A percentile compares a stretch with the other conserved stretches of the same genome.
phyloP scores from a whole-genome alignment of 140 eudicot species.

The Erigeron philadelphicus region DNA sequence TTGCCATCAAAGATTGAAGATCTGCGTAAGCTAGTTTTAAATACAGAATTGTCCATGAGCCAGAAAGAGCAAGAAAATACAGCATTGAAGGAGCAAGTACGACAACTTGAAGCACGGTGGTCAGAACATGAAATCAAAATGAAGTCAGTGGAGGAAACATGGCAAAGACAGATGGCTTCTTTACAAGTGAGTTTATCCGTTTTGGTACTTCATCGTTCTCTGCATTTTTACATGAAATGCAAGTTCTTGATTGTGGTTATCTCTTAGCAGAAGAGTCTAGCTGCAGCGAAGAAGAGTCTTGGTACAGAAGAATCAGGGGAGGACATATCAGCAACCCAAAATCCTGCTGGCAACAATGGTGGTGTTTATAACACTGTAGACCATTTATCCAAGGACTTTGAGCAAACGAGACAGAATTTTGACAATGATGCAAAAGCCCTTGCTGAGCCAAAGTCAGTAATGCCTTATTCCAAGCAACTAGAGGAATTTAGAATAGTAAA shows the following conservation, averaged over 20 bases:
- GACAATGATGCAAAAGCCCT: conserved; percentile 58
- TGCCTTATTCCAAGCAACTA: conserved; percentile 33
- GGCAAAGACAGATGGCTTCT: conserved; percentile 78
- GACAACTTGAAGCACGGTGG: conserved; percentile 57
- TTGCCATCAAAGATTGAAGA: conserved; percentile 49
- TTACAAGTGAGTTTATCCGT: conserved; percentile 60
- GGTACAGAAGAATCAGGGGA: conserved; percentile 47
- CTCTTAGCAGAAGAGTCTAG: conserved; percentile 52
- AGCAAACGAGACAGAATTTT: conserved; percentile 51
- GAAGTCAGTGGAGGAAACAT: conserved; percentile 77
- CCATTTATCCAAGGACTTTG: conserved; percentile 53
- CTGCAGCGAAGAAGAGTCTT: conserved; percentile 54
- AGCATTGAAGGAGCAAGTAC: conserved; percentile 49
- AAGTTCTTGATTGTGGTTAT: background rate
- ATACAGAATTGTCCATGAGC: conserved; percentile 43
- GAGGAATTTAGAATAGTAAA: conserved; percentile 55
- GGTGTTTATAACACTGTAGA: conserved; percentile 25
- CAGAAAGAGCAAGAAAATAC: conserved; percentile 68
- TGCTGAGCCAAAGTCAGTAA: conserved; percentile 27
- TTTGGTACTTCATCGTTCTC: background rate
- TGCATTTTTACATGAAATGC: background rate
- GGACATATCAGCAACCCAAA: conserved; percentile 33
- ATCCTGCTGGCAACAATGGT: conserved; percentile 32
- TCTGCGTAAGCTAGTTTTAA: conserved; percentile 49
- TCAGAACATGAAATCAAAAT: conserved; percentile 69